Conservation (phyloP, 371 early-diverging fungal species). For the Mortierella sp. region DNA sequence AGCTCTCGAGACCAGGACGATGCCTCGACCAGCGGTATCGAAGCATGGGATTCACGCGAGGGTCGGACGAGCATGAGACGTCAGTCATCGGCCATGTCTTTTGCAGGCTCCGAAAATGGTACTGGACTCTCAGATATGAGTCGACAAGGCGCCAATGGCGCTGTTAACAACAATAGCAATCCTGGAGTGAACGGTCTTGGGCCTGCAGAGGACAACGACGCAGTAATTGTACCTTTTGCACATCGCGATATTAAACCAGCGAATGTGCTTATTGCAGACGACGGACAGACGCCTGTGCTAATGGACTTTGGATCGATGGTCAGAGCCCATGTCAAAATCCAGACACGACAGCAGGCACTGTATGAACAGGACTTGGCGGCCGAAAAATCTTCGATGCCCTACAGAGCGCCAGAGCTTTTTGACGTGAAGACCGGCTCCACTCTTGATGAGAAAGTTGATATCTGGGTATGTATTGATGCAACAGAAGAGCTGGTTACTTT, state of each 20-base stretch:
- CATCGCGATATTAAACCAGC: conserved; percentile 89
- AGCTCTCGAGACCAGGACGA: conserved; percentile 52
- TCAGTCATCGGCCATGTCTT: conserved; percentile 30
- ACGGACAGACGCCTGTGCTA: conserved; percentile 73
- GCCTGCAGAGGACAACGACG: conserved; percentile 43
- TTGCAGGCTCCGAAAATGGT: conserved; percentile 30
- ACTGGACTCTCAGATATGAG: conserved; percentile 35
- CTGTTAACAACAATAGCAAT: not conserved
- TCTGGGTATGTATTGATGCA: conserved; percentile 64
- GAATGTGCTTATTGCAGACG: conserved; percentile 71
- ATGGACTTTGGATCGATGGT: conserved; percentile 86
- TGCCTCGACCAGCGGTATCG: conserved; percentile 29
- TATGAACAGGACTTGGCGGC: conserved; percentile 82
- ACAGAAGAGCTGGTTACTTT: too few species aligned
- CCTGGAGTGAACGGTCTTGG: conserved; percentile 14
- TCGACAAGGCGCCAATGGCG: conserved; percentile 1
- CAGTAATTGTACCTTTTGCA: conserved; percentile 66
- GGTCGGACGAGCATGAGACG: conserved; percentile 23
- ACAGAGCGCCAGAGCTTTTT: conserved; percentile 85
- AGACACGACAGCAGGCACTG: conserved; percentile 72
- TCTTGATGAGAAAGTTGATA: conserved; percentile 79
- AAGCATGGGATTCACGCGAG: conserved; percentile 51
- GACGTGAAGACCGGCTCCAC: conserved; percentile 74
- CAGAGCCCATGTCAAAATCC: conserved; percentile 66
- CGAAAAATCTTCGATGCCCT: conserved; percentile 80